These are phyloP conservation scores for Vinca minor DNA, from an alignment of 257 asterid species.

Conservation along the genomic window DNA sequence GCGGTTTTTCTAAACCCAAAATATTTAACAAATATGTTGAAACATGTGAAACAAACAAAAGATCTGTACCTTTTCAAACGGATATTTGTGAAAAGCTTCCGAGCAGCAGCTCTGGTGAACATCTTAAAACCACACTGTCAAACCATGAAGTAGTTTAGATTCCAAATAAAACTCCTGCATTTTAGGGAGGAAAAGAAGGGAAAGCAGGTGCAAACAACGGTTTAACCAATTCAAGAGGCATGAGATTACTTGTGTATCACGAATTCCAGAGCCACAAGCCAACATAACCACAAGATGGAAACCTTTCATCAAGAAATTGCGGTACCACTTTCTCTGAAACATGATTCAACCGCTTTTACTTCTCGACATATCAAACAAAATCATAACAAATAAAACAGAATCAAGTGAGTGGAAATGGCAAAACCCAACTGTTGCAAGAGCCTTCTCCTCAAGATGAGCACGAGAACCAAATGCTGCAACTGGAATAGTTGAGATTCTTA, in stretches of 20 bases:
- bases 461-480: constrained; percentile 96
- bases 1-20: neutral
- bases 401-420: constrained; percentile 18
- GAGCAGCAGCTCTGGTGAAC: constrained; percentile 96
- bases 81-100: constrained; percentile 75
- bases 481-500: constrained; percentile 62
- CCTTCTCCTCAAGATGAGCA: constrained; percentile 98
- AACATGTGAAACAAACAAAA: neutral
- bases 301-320: constrained; percentile 95
- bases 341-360: constrained; percentile 14
- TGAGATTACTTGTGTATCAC: constrained; percentile 74
- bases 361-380: constrained; percentile 4
- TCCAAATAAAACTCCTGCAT: neutral
- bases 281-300: constrained; percentile 87
- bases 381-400: neutral
- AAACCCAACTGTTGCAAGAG: constrained; percentile 84
- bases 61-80: constrained; percentile 69
- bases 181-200: neutral
- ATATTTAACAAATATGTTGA: neutral
- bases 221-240: constrained; percentile 12
- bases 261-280: constrained; percentile 96
- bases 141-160: neutral
- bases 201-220: neutral
- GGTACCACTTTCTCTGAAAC: constrained; percentile 90
- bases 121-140: constrained; percentile 95